Percentiles rank a stretch among this genome's conserved stretches.
These are phyloP conservation scores for Mortierella sp. DNA, from an alignment of 371 early-diverging fungal genomes.

Conservation along the genomic window DNA sequence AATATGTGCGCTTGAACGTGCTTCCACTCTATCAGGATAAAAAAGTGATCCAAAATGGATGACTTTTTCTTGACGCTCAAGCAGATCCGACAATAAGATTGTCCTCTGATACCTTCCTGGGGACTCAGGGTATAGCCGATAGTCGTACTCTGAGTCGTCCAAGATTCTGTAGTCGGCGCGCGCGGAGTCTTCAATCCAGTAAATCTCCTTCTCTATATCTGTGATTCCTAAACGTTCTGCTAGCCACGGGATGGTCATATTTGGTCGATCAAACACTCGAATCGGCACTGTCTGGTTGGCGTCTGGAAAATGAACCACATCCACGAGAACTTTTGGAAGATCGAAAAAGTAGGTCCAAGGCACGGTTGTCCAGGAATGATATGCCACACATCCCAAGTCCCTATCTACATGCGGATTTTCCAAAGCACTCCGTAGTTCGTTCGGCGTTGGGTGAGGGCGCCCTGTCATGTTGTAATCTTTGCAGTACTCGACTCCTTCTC, in stretches of 20 bases:
- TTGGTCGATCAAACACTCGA: conserved; percentile 49
- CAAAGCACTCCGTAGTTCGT: neutral
- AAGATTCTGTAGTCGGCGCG: conserved; percentile 66
- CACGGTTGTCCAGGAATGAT: conserved; percentile 63
- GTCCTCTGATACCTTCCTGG: neutral
- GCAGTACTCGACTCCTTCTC: conserved; percentile 24
- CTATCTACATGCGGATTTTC: neutral
- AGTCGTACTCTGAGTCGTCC: conserved; percentile 56
- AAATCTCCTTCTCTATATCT: conserved; percentile 53
- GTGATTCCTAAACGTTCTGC: conserved; percentile 22
- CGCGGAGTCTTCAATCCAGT: conserved; percentile 61
- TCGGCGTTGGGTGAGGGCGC: neutral
- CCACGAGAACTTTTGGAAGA: conserved; percentile 41
- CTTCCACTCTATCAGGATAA: conserved; percentile 65
- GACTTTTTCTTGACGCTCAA: conserved; percentile 57
- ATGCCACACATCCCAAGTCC: conserved; percentile 23
- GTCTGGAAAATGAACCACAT: neutral
- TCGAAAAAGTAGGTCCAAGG: conserved; percentile 74
- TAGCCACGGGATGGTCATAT: conserved; percentile 44
- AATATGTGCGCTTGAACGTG: conserved; percentile 58
- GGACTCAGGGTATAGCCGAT: neutral
- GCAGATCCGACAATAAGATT: conserved; percentile 53
- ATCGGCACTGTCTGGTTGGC: conserved; percentile 27
- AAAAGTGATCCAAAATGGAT: conserved; percentile 71
- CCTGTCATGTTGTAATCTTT: conserved; percentile 9